Percentiles rank a stretch among this genome's conserved stretches.
These are phyloP conservation scores for Astragalus membranaceus DNA, from an alignment of 306 rosid genomes.

Conservation along the genomic window DNA sequence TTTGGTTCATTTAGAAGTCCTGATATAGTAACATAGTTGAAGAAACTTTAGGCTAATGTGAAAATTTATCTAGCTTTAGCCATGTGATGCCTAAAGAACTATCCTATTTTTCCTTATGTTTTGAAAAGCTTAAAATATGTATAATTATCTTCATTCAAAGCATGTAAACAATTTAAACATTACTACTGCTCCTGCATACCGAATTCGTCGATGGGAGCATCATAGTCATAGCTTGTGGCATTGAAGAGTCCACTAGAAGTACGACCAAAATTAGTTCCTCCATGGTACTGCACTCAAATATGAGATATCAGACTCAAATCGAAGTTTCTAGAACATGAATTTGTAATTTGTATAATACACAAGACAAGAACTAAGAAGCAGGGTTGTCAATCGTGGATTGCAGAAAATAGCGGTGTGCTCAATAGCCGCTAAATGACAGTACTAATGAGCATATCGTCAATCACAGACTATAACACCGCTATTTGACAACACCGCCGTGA, in stretches of 20 bases:
- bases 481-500: neutral
- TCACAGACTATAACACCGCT: too few relatives aligned
- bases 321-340: neutral
- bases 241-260: constrained; percentile 85
- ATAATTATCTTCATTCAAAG: neutral
- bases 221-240: constrained; percentile 92
- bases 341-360: neutral
- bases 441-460: too few relatives aligned
- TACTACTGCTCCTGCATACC: constrained; percentile 35
- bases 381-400: too few relatives aligned
- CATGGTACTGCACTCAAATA: constrained; percentile 61
- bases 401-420: too few relatives aligned
- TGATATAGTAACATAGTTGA: constrained; percentile 12
- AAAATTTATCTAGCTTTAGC: neutral
- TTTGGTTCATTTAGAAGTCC: constrained; percentile 58
- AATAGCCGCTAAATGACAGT: too few relatives aligned
- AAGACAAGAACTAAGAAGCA: neutral
- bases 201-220: constrained; percentile 89
- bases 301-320: neutral
- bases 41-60: constrained; percentile 19
- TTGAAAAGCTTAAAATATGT: neutral
- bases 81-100: too few relatives aligned
- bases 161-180: neutral
- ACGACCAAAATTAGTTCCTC: constrained; percentile 96
- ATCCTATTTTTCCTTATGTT: neutral